Conservation (phyloP, 2,329 filamentous ascomycete species). For the Aspergillus tanneri region DNA sequence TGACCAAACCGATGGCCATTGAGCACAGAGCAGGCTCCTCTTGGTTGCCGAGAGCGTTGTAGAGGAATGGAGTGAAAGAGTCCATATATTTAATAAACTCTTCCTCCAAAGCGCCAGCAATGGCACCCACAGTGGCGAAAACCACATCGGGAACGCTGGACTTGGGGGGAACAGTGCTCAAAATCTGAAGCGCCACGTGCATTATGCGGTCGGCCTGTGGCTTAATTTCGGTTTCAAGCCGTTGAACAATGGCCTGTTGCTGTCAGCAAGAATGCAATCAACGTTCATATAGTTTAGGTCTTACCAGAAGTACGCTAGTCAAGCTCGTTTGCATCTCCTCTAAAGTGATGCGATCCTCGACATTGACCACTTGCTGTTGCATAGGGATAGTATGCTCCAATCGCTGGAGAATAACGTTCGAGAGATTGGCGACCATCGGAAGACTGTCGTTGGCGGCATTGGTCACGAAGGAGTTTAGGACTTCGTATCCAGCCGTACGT, state of each 20-base stretch:
- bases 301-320: slow-evolving; percentile 75
- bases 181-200: slow-evolving; percentile 78
- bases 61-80: slow-evolving; percentile 85
- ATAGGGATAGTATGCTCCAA: slow-evolving; percentile 86
- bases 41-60: slow-evolving; percentile 91
- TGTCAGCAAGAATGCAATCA: slow-evolving; percentile 10
- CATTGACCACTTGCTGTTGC: slow-evolving; percentile 90
- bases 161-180: slow-evolving; percentile 74
- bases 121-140: slow-evolving; percentile 87
- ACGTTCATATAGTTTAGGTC: slow-evolving; percentile 8
- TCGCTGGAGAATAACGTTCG: slow-evolving; percentile 84
- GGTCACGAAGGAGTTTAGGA: slow-evolving; percentile 89
- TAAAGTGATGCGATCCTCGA: slow-evolving; percentile 91
- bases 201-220: slow-evolving; percentile 93
- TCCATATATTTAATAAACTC: slow-evolving; percentile 98
- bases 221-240: slow-evolving; percentile 85
- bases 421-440: slow-evolving; percentile 74
- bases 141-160: slow-evolving; percentile 92
- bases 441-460: slow-evolving; percentile 87
- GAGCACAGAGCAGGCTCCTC: slow-evolving; percentile 92
- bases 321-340: slow-evolving; percentile 98
- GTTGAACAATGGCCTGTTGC: slow-evolving; percentile 71
- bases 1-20: slow-evolving; percentile 95
- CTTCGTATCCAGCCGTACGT: slow-evolving; percentile 93
- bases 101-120: slow-evolving; percentile 86